Percentiles rank a stretch among this genome's conserved stretches.
These are phyloP conservation scores for Mycosphaerella sp. DNA, from an alignment of 2,329 filamentous ascomycete species.

Conservation along the genomic window DNA sequence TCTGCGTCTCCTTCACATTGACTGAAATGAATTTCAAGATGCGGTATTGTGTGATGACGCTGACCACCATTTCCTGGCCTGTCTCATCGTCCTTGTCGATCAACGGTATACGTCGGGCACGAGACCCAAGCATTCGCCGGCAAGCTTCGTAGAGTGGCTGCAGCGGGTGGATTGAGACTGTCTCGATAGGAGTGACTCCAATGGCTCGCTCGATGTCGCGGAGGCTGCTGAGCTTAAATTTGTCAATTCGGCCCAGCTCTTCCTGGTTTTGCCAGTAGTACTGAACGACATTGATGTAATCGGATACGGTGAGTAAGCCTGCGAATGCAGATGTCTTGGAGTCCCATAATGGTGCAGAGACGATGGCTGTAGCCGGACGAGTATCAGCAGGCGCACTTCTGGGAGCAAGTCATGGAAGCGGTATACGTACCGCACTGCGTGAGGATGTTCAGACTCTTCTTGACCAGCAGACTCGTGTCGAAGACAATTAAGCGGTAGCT, in stretches of 20 bases:
- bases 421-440: constrained; percentile 75
- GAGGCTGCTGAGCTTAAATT: constrained; percentile 86
- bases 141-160: constrained; percentile 91
- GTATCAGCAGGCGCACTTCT: background rate
- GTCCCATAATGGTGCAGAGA: constrained; percentile 96
- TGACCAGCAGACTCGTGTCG: constrained; percentile 89
- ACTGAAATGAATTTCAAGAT: constrained; percentile 99
- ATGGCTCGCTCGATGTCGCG: constrained; percentile 95
- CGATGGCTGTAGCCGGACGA: constrained; percentile 64
- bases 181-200: constrained; percentile 84
- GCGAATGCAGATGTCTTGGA: constrained; percentile 89
- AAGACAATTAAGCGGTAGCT: constrained; percentile 95
- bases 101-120: constrained; percentile 86
- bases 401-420: background rate
- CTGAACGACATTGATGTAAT: constrained; percentile 98
- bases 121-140: constrained; percentile 85
- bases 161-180: constrained; percentile 88
- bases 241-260: constrained; percentile 80
- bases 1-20: constrained; percentile 82
- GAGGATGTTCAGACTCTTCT: constrained; percentile 92
- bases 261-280: constrained; percentile 98
- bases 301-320: constrained; percentile 86
- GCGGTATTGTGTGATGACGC: constrained; percentile 95
- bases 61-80: constrained; percentile 83
- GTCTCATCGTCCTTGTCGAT: constrained; percentile 95